phyloP scores from a whole-genome alignment of 148 eudicot genomes.

The Chenopodium suecicum region DNA sequence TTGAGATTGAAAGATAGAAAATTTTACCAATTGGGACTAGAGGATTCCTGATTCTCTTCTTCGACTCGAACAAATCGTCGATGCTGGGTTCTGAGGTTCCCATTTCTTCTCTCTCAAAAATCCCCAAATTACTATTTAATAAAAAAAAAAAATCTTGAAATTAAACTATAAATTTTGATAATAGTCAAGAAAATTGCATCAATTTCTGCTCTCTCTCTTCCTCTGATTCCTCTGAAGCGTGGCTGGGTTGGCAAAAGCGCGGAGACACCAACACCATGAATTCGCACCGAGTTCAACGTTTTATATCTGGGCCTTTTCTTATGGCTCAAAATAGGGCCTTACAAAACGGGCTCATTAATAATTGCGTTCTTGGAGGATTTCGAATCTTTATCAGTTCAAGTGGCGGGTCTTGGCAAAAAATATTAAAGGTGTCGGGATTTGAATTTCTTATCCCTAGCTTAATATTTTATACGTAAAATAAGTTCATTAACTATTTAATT shows the following conservation, averaged over 20 bases:
- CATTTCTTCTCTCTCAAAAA: constrained; percentile 15
- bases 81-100: constrained; percentile 35
- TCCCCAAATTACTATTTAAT: not conserved
- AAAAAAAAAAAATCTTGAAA: not conserved
- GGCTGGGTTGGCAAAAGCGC: not conserved
- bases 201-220: not conserved
- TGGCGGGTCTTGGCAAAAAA: no score
- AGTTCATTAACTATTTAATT: no score
- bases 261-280: not conserved
- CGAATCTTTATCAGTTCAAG: no score
- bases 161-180: not conserved
- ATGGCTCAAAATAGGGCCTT: no score
- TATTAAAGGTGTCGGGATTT: no score
- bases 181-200: not conserved
- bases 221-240: not conserved
- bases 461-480: no score
- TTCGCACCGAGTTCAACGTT: constrained; percentile 13
- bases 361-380: no score
- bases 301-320: constrained; percentile 12
- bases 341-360: no score
- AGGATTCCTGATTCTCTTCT: constrained; percentile 68
- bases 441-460: no score
- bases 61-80: constrained; percentile 46
- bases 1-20: constrained; percentile 8
- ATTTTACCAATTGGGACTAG: constrained; percentile 69